Percentiles rank a stretch among this genome's conserved stretches.
Evolutionary conservation across 2,329 filamentous ascomycete species (phyloP).

Genomic region (Fusarium pseudocircinatum): DNA sequence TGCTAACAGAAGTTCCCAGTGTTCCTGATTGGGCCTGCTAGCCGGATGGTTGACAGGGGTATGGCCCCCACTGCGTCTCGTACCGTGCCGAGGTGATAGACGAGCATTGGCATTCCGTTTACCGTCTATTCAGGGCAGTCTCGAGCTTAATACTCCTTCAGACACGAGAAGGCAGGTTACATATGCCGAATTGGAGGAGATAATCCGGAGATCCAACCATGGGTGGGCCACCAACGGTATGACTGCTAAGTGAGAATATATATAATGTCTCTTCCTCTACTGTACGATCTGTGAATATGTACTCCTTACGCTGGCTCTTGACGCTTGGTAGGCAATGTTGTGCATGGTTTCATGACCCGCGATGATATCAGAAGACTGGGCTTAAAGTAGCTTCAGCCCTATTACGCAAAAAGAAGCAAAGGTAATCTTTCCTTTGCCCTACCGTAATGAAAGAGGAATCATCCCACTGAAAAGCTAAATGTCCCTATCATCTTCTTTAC

Average conservation of each 20-base stretch:
- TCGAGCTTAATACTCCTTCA: neutral
- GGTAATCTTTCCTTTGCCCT: neutral
- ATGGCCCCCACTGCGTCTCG: neutral
- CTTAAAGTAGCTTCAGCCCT: fast-evolving
- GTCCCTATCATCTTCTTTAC: too few species aligned
- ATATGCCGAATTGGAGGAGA: fast-evolving
- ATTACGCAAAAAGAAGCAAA: neutral
- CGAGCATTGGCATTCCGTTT: neutral
- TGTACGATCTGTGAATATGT: fast-evolving
- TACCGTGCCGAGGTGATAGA: neutral
- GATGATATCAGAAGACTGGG: neutral
- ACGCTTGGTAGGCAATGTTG: conserved; percentile 2
- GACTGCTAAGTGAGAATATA: conserved; percentile 16
- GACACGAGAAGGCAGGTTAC: fast-evolving
- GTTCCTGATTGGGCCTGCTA: neutral
- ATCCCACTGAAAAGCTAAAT: too few species aligned
- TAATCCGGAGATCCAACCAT: too few species aligned
- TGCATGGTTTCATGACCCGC: conserved; percentile 23
- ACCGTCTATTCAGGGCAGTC: neutral
- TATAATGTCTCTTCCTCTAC: fast-evolving
- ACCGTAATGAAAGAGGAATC: too few species aligned
- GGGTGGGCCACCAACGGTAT: neutral
- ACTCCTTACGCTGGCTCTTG: neutral
- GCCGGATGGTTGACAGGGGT: neutral
- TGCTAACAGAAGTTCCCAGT: neutral